Base-by-base conservation (phyloP, 352 stramenopile species). In the Phytophthora pistaciae region DNA sequence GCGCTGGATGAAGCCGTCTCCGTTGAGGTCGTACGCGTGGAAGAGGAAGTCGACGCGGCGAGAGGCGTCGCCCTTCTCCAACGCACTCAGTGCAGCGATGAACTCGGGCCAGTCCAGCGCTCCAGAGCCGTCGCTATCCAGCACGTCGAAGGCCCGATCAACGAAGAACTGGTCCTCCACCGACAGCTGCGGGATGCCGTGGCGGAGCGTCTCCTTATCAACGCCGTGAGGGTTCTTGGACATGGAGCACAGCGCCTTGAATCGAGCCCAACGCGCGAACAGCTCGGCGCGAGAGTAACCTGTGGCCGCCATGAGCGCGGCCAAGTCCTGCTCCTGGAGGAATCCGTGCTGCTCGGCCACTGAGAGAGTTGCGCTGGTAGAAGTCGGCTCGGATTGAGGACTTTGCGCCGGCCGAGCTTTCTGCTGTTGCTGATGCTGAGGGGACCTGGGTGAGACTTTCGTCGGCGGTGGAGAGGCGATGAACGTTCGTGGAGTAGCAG, bases 91-190 rank as follows among this genome's bases (percentile, higher is more conserved):
- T 29, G 87, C 87, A 6, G 84, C 80, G 49, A 94, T 77, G 46
- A 94, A 94, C 66, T 94, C 84, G 0, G 82, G 67, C 87, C 87
- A 94, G 38, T 94, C 84, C 20, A 94, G 75, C 31, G 83, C 78
- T 5, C 83, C 84, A 0, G 83, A 91, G 20, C 84, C 70, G 36
- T 94, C 84, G 0, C 75, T 75, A 54, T 93, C 87, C 4, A 94
- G 74, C 3, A 91, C 86, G 14, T 85, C 63, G 49, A 92, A 93
- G 5, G 91, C 80, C 23, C 87, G 80, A 58, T 94, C 83, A 10
- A 93, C 78, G 61, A 94, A 94, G 66, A 91, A 78, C n/a, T 87
- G 64, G 42, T 94, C 87, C 68, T 94, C 87, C 11, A 87, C 72
- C 0, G 71, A 85, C 10, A 94, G 69, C 58, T 91, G 74, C 3